These are phyloP conservation scores for Panicum hallii DNA, from an alignment of 202 grass and related monocot genomes.

Conservation along the genomic window DNA sequence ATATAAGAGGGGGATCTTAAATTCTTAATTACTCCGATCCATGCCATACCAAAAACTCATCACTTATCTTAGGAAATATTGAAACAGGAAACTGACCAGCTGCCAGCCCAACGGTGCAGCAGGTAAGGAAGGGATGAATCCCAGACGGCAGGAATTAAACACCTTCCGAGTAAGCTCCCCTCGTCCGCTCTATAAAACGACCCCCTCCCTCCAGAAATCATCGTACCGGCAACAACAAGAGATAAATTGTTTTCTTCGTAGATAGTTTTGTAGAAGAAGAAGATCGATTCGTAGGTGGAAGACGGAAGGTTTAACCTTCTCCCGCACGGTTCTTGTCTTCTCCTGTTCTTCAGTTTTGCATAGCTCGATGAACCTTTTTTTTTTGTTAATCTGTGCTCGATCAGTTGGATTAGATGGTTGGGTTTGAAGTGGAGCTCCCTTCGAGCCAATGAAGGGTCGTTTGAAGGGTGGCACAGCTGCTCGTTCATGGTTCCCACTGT, in stretches of 20 bases:
- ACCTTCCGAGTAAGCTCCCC: not conserved
- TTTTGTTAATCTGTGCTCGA: not conserved
- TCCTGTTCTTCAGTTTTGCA: not conserved
- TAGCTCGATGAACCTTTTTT: not conserved
- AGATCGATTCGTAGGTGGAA: no score
- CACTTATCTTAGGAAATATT: not conserved
- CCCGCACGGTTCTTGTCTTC: not conserved
- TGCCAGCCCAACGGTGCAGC: not conserved
- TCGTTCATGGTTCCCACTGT: conserved; percentile 89
- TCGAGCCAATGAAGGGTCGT: conserved; percentile 66
- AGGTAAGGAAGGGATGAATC: not conserved
- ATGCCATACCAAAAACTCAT: not conserved
- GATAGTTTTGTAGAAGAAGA: no score
- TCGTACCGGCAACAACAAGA: no score
- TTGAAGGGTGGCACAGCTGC: conserved; percentile 62
- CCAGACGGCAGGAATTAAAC: conserved; percentile 30
- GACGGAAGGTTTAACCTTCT: not conserved
- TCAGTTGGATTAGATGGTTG: not conserved
- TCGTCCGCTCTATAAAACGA: conserved; percentile 51
- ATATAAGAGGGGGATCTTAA: no score
- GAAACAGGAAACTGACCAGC: not conserved
- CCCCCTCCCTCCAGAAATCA: not conserved
- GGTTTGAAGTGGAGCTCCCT: conserved; percentile 62
- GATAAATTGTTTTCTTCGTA: no score
- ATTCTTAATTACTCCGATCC: no score